A percentile compares a stretch with the other conserved stretches of the same genome.
phyloP scores from a whole-genome alignment of 2,329 filamentous ascomycete species.

The Cladosporium sp. region DNA sequence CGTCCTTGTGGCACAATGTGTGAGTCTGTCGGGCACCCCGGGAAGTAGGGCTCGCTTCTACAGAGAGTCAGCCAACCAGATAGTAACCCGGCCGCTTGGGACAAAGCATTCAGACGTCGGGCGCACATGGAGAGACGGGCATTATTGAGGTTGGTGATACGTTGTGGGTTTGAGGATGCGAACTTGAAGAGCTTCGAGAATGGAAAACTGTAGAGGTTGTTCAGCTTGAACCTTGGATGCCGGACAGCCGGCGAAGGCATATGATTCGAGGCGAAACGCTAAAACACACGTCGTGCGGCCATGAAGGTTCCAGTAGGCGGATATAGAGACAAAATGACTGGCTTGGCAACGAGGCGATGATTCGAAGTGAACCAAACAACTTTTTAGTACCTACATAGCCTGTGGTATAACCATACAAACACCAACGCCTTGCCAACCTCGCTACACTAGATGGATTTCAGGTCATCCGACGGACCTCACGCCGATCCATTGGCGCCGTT shows the following conservation, averaged over 20 bases:
- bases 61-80: no score
- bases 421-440: not conserved
- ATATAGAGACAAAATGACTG: not conserved
- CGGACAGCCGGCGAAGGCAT: not conserved
- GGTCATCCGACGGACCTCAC: not conserved
- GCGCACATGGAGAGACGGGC: not conserved
- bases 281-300: not conserved
- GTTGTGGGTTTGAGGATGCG: not conserved
- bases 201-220: not conserved
- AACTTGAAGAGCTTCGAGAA: not conserved
- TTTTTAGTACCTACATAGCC: slow-evolving; percentile 3
- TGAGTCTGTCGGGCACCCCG: not conserved
- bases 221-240: not conserved
- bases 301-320: not conserved
- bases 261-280: not conserved
- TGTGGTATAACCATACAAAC: slow-evolving; percentile 12
- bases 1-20: not conserved
- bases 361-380: not conserved
- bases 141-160: not conserved
- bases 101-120: no score
- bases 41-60: not conserved
- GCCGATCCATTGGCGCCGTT: slow-evolving; percentile 18
- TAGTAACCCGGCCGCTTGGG: no score
- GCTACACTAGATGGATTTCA: not conserved
- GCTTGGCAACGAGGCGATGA: not conserved